These are phyloP conservation scores for Colletotrichum lini DNA, from an alignment of 2,329 filamentous ascomycete species.

Conservation along the genomic window DNA sequence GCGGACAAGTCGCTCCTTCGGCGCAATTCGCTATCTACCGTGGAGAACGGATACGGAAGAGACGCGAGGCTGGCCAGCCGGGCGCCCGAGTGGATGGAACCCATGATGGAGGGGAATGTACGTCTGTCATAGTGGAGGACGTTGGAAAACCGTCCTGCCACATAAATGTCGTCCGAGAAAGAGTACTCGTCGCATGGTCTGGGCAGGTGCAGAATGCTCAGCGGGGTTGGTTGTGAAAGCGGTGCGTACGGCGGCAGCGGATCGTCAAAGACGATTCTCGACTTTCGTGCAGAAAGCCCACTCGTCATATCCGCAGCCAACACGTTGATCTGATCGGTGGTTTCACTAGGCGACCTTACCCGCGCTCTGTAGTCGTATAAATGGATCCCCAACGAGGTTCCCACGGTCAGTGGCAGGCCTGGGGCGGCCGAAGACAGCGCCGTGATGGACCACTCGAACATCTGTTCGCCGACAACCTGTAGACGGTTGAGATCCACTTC, in stretches of 20 bases:
- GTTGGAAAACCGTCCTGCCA: slow-evolving; percentile 89
- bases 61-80: slow-evolving; percentile 81
- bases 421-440: slow-evolving; percentile 80
- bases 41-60: slow-evolving; percentile 77
- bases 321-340: slow-evolving; percentile 37
- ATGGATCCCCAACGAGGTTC: slow-evolving; percentile 85
- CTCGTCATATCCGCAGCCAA: slow-evolving; percentile 48
- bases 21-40: slow-evolving; percentile 72
- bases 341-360: slow-evolving; percentile 50
- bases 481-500: slow-evolving; percentile 87
- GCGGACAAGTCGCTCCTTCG: slow-evolving; percentile 68
- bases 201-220: slow-evolving; percentile 86
- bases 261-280: slow-evolving; percentile 63
- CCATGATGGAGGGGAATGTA: slow-evolving; percentile 82
- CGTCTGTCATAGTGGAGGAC: slow-evolving; percentile 92
- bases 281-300: slow-evolving; percentile 50
- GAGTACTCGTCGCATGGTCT: slow-evolving; percentile 65
- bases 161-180: slow-evolving; percentile 84
- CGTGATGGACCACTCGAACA: slow-evolving; percentile 87
- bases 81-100: slow-evolving; percentile 87
- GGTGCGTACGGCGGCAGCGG: slow-evolving; percentile 75
- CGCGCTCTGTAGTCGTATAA: slow-evolving; percentile 81
- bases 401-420: slow-evolving; percentile 83
- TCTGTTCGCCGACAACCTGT: slow-evolving; percentile 76
- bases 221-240: slow-evolving; percentile 83